phyloP scores from a whole-genome alignment of 768 basidiomycete genomes.

The Tylopilus plumbeoviolaceoides region DNA sequence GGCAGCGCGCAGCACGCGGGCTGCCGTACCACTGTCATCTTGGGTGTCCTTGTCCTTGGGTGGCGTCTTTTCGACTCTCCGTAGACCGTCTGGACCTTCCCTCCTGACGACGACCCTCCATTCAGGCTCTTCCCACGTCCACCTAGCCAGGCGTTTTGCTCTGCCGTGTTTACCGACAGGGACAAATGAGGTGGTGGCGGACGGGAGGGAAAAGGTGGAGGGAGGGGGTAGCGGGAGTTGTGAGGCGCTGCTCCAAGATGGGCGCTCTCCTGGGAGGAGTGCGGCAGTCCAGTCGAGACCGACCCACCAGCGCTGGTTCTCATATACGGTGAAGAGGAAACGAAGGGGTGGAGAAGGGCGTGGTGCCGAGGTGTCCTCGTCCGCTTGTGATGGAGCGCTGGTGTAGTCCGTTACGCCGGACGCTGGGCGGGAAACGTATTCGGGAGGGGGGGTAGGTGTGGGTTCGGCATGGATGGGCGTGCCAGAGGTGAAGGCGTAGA shows the following conservation, averaged over 20 bases:
- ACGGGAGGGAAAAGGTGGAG: slow-evolving; percentile 61
- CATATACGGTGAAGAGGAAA: slow-evolving; percentile 87
- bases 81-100: slow-evolving; percentile 48
- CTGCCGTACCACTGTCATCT: slow-evolving; percentile 41
- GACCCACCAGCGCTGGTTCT: slow-evolving; percentile 98
- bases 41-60: slow-evolving; percentile 40
- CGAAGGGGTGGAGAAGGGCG: slow-evolving; percentile 40
- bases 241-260: slow-evolving; percentile 73
- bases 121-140: slow-evolving; percentile 90
- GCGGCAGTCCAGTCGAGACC: slow-evolving; percentile 95
- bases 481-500: slow-evolving; percentile 52
- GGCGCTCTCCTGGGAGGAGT: slow-evolving; percentile 82
- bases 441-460: slow-evolving; percentile 30
- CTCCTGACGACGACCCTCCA: slow-evolving; percentile 72
- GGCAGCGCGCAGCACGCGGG: slow-evolving; percentile 54
- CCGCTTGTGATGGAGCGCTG: slow-evolving; percentile 11
- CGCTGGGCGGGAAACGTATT: slow-evolving; percentile 25
- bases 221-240: slow-evolving; percentile 65
- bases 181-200: slow-evolving; percentile 56
- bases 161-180: slow-evolving; percentile 44
- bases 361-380: slow-evolving; percentile 13
- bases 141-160: slow-evolving; percentile 71
- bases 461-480: slow-evolving; percentile 42
- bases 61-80: slow-evolving; percentile 58
- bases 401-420: slow-evolving; percentile 19